These are phyloP conservation scores for Nadsonia fulvescens DNA, from an alignment of 805 yeast genomes.

Conservation along the genomic window DNA sequence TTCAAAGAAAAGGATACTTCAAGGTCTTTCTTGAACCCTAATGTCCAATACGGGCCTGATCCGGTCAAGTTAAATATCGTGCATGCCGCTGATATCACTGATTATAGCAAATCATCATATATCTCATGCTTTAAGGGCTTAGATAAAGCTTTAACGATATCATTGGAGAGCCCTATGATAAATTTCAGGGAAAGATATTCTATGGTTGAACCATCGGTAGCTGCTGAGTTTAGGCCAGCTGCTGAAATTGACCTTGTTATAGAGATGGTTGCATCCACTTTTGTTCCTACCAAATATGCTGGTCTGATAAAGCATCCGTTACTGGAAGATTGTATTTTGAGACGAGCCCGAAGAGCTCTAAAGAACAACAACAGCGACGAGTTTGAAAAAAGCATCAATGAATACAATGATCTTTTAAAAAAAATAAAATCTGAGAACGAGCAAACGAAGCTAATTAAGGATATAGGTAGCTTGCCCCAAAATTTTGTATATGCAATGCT, in stretches of 20 bases:
- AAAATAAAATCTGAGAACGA: conserved; percentile 20
- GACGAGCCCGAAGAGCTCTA: conserved; percentile 15
- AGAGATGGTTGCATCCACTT: conserved; percentile 24
- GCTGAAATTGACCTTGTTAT: conserved; percentile 38
- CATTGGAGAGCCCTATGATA: no score
- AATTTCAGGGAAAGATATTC: conserved; percentile 9
- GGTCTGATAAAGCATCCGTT: conserved; percentile 14
- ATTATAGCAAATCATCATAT: background rate
- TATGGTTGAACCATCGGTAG: conserved; percentile 7
- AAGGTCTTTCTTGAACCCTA: background rate
- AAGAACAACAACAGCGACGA: conserved; percentile 15
- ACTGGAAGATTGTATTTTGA: conserved; percentile 17
- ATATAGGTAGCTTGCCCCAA: conserved; percentile 9
- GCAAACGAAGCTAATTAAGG: conserved; percentile 17
- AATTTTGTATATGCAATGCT: conserved; percentile 45
- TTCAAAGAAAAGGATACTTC: conserved; percentile 2
- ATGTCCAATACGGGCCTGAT: conserved; percentile 2
- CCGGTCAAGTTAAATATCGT: conserved; percentile 4
- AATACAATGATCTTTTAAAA: conserved; percentile 26
- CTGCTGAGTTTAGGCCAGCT: conserved; percentile 40
- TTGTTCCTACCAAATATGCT: conserved; percentile 23
- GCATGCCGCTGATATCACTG: conserved; percentile 1
- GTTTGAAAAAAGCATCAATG: conserved; percentile 20
- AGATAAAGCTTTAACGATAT: no score
- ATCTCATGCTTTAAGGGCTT: no score